Evolutionary conservation across 331 rosid genomes (phyloP).

Genomic region (Acacia concinna): DNA sequence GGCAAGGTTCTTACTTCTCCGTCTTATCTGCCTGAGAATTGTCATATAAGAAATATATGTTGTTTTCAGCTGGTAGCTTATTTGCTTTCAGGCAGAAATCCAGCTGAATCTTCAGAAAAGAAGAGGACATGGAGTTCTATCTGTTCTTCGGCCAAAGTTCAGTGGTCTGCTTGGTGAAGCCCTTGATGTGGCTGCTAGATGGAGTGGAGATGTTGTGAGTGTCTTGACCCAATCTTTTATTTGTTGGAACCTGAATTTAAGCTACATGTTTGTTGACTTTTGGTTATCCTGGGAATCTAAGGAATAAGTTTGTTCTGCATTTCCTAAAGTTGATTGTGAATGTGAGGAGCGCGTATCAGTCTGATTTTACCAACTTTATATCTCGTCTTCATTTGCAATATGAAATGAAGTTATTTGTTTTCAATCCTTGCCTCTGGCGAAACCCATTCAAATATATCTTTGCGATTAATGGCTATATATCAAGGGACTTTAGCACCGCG

Average conservation of each 20-base stretch:
- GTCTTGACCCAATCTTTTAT: conserved; percentile 22
- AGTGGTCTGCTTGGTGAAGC: conserved; percentile 97
- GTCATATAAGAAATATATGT: conserved; percentile 3
- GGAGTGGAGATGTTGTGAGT: conserved; percentile 99
- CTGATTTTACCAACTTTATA: not conserved
- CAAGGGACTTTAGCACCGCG: not conserved
- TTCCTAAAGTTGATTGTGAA: conserved; percentile 20
- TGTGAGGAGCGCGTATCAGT: not conserved
- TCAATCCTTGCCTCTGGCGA: conserved; percentile 15
- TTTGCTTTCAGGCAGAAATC: conserved; percentile 77
- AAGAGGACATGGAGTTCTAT: conserved; percentile 91
- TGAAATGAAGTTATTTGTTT: conserved; percentile 9
- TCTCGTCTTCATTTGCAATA: not conserved
- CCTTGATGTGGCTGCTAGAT: conserved; percentile 86
- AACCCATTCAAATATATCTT: not conserved
- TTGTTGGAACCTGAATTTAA: conserved; percentile 17
- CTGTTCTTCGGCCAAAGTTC: conserved; percentile 79
- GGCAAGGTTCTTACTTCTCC: not conserved
- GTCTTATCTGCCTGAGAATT: not conserved
- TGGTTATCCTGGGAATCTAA: conserved; percentile 22
- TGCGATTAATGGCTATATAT: not conserved
- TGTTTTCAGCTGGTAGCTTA: conserved; percentile 28
- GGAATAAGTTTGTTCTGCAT: conserved; percentile 2
- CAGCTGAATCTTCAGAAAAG: conserved; percentile 91
- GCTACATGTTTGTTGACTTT: conserved; percentile 2